phyloP scores from a whole-genome alignment of 1,284 basidiomycete genomes.

The Rhizopogon hawkerae region DNA sequence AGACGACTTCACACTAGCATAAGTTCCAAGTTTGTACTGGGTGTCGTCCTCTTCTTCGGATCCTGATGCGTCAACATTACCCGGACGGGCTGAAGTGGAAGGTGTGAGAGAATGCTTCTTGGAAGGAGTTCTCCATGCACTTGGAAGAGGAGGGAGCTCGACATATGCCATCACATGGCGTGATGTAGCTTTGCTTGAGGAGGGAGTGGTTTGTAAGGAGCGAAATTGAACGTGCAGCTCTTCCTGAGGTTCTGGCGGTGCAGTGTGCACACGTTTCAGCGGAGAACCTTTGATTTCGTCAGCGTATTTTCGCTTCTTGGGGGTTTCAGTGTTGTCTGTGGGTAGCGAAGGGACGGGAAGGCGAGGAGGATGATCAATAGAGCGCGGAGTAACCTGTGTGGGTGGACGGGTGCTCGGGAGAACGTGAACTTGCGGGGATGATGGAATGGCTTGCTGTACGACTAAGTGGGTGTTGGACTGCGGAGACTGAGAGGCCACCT shows the following conservation, averaged over 20 bases:
- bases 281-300: constrained; percentile 42
- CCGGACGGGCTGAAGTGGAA: constrained; percentile 27
- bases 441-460: neutral
- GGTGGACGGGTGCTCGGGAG: neutral
- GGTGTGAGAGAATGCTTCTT: constrained; percentile 22
- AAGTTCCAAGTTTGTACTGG: constrained; percentile 19
- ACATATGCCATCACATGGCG: constrained; percentile 49
- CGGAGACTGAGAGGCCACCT: constrained; percentile 29
- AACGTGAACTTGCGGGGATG: neutral
- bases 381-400: neutral
- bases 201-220: constrained; percentile 12
- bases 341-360: constrained; percentile 23
- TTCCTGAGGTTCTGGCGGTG: neutral
- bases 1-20: constrained; percentile 36
- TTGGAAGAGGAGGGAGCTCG: constrained; percentile 41
- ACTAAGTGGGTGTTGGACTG: neutral
- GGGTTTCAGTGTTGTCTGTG: constrained; percentile 31
- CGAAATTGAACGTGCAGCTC: neutral
- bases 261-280: constrained; percentile 40
- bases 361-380: constrained; percentile 35
- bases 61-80: constrained; percentile 54
- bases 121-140: constrained; percentile 35
- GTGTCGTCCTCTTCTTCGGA: constrained; percentile 40
- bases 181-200: constrained; percentile 21
- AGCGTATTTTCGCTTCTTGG: constrained; percentile 40